Evolutionary conservation across 768 basidiomycete genomes (phyloP), one percentile per base, ranked within the genome.

Genomic region (Tylopilus sp.): DNA sequence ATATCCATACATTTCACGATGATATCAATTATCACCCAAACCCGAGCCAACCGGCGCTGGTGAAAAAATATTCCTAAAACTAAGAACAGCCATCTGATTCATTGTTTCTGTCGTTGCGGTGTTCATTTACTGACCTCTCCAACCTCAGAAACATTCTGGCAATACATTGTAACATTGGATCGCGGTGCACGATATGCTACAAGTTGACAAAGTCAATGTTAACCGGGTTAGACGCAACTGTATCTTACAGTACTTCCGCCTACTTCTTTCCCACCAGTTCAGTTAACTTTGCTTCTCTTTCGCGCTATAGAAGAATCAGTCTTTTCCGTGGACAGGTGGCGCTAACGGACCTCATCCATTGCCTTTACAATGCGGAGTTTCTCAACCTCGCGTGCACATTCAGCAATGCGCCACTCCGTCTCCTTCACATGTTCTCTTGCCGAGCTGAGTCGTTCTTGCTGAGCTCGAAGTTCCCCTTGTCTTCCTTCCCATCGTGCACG

Each of bases 301-400:
- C 86, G 50, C 80, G 76, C 76, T 77, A 24, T 22, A 55, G 12
- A 46, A 41, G 50, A 11, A 50, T 56, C 22, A 67, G 40, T 21
- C 13, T n/a, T 22, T 14, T 30, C 34, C 16, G 22, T 6, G 21
- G 47, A 44, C 16, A n/a, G 17, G 31, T 24, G 9, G 38, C 68
- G 61, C 28, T 14, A 22, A 52, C 68, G 12, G 34, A 71, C 68
- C 73, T 90, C 89, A 58, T 91, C 89, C 9, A 82, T 83, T 31
- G 79, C 80, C 63, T 86, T 84, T 60, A 83, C 76, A 19, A 75
- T 72, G 28, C 87, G 73, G 47, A 91, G 65, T 56, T 77, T 76
- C 58, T 91, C 87, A 2, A 92, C 78, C 61, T 91, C 87, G 49
- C 80, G 76, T n/a, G 79, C 78, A 74, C 90, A 91, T 50, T 84